These are phyloP conservation scores for Ilyonectria robusta DNA, from an alignment of 2,329 filamentous ascomycete species.

Conservation along the genomic window DNA sequence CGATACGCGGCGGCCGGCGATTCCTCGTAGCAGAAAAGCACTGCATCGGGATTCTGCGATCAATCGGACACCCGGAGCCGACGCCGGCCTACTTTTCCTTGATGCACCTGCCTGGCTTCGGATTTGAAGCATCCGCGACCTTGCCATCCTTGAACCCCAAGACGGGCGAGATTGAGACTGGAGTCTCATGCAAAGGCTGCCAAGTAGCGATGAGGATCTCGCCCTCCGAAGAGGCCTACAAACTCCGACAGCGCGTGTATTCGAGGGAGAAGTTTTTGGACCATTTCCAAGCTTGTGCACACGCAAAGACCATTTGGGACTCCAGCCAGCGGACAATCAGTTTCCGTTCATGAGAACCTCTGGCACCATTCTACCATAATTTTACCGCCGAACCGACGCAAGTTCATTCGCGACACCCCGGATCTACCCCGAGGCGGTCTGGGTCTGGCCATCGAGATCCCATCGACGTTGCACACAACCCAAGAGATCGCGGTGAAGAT, in stretches of 20 bases:
- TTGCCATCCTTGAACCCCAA: slow-evolving; percentile 21
- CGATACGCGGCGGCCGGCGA: slow-evolving; percentile 7
- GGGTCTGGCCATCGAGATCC: too few species aligned
- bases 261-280: slow-evolving; percentile 22
- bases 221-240: slow-evolving; percentile 23
- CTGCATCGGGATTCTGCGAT: slow-evolving; percentile 21
- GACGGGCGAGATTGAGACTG: slow-evolving; percentile 22
- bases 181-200: slow-evolving; percentile 27
- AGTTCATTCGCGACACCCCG: background rate
- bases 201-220: slow-evolving; percentile 20
- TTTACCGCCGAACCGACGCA: background rate
- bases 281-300: slow-evolving; percentile 21
- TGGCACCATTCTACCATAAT: too few species aligned
- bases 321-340: slow-evolving; percentile 7
- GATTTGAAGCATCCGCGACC: slow-evolving; percentile 16
- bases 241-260: slow-evolving; percentile 23
- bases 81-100: slow-evolving; percentile 21
- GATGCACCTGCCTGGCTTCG: slow-evolving; percentile 27
- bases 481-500: background rate
- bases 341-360: slow-evolving; percentile 14
- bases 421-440: background rate
- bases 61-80: slow-evolving; percentile 20
- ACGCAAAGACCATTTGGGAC: slow-evolving; percentile 22
- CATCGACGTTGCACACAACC: background rate
- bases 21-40: slow-evolving; percentile 21